These are phyloP conservation scores for Eucalyptus cloeziana DNA, from an alignment of 345 rosid species.

Conservation along the genomic window DNA sequence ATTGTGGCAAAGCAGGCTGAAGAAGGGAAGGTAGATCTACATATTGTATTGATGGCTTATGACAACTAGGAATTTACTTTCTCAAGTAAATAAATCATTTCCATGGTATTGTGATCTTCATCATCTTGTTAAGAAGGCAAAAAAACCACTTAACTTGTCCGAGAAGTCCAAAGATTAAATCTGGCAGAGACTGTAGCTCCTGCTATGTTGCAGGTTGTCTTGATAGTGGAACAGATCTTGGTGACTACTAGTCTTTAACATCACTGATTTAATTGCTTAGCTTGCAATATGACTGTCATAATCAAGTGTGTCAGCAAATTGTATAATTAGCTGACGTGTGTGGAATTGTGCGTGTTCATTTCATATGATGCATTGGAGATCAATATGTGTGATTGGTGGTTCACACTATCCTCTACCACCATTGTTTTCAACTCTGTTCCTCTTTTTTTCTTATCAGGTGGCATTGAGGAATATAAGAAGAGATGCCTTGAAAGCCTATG, in stretches of 20 bases:
- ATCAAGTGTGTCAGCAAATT: not conserved
- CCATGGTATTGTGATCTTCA: not conserved
- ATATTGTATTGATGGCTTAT: not conserved
- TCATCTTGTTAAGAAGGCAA: not conserved
- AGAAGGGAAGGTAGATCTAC: slow-evolving; percentile 70
- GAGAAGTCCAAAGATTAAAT: not conserved
- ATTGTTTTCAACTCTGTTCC: not conserved
- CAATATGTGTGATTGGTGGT: not conserved
- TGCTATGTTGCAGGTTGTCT: not conserved
- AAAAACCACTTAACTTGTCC: not conserved
- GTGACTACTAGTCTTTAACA: not conserved
- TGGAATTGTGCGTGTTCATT: not conserved
- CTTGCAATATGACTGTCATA: not conserved
- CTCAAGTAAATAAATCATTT: not conserved
- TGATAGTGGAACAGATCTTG: not conserved
- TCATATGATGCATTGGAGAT: not conserved
- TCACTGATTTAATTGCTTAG: not conserved
- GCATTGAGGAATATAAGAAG: slow-evolving; percentile 92
- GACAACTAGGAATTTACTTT: not conserved
- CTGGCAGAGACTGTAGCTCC: not conserved
- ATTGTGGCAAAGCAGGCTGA: slow-evolving; percentile 87
- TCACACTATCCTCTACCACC: not conserved
- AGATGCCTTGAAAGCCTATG: slow-evolving; percentile 85
- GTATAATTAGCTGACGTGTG: not conserved
- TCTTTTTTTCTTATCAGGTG: slow-evolving; percentile 28